Conservation (phyloP, 208 protist genomes). For the Crithidia brevicula region DNA sequence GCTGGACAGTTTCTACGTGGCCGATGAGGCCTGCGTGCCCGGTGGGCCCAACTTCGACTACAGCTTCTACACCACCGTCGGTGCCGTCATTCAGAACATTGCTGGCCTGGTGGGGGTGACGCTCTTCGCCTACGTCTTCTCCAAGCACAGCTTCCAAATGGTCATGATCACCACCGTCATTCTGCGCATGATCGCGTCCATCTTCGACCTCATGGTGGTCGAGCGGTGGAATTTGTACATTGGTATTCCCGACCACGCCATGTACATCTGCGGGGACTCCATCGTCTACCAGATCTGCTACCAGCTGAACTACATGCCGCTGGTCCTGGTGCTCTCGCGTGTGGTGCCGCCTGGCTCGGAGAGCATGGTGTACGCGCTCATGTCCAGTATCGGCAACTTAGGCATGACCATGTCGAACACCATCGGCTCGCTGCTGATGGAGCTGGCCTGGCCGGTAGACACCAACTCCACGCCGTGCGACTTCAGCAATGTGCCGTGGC, state of each 20-base stretch:
- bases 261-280: constrained; percentile 70
- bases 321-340: constrained; percentile 14
- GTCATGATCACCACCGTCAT: constrained; percentile 52
- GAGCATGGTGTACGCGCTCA: constrained; percentile 66
- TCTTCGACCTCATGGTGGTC: constrained; percentile 77
- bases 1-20: constrained; percentile 53
- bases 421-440: constrained; percentile 55
- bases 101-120: constrained; percentile 48
- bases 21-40: constrained; percentile 40
- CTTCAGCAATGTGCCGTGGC: constrained; percentile 53
- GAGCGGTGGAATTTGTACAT: constrained; percentile 65
- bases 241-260: constrained; percentile 57
- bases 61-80: constrained; percentile 55
- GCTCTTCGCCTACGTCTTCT: constrained; percentile 60
- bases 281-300: constrained; percentile 57
- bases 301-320: not conserved
- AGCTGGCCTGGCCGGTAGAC: constrained; percentile 41
- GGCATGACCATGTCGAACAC: constrained; percentile 42
- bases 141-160: constrained; percentile 49
- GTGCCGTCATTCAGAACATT: constrained; percentile 42
- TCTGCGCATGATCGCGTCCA: constrained; percentile 40
- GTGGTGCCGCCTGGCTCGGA: constrained; percentile 53
- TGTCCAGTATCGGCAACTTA: constrained; percentile 67
- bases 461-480: constrained; percentile 41
- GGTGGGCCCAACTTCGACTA: constrained; percentile 56